Evolutionary conservation across 768 basidiomycete species (phyloP).

Genomic region (Punctularia strigosozonata): DNA sequence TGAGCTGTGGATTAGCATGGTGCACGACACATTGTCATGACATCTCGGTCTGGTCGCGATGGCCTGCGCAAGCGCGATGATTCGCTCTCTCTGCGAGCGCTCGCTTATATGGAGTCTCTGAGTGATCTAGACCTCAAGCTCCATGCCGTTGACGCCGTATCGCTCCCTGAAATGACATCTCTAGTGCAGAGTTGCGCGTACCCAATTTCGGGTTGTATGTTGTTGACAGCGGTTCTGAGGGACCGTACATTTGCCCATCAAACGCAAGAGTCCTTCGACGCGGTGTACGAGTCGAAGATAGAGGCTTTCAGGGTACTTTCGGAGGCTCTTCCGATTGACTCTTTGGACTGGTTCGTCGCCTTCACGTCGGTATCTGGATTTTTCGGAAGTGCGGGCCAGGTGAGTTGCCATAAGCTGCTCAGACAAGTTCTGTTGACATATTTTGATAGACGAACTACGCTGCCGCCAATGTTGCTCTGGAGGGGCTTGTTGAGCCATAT

Average conservation of each 20-base stretch:
- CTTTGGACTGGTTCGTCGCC: constrained; percentile 9
- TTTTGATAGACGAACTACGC: too few relatives aligned
- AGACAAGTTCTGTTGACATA: too few relatives aligned
- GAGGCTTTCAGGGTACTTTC: constrained; percentile 5
- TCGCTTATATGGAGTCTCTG: constrained; percentile 5
- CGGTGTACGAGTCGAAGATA: constrained; percentile 3
- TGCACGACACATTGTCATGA: constrained; percentile 9
- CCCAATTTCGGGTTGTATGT: constrained; percentile 10
- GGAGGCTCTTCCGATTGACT: constrained; percentile 2
- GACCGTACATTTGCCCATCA: constrained; percentile 8
- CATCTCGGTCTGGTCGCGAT: constrained; percentile 8
- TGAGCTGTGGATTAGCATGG: constrained; percentile 6
- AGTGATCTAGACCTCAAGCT: constrained; percentile 4
- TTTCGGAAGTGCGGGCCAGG: constrained; percentile 9
- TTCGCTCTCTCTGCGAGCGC: constrained; percentile 1
- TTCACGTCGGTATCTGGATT: constrained; percentile 11
- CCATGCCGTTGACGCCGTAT: constrained; percentile 6
- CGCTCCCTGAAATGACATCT: not conserved
- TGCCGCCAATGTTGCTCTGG: too few relatives aligned
- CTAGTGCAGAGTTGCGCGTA: constrained; percentile 1
- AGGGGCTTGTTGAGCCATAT: too few relatives aligned
- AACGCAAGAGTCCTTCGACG: constrained; percentile 7
- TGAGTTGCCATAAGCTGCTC: too few relatives aligned
- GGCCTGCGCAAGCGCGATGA: constrained; percentile 2
- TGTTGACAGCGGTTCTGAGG: constrained; percentile 5